phyloP scores from a whole-genome alignment of 768 basidiomycete species.

The Hortiboletus campestris region DNA sequence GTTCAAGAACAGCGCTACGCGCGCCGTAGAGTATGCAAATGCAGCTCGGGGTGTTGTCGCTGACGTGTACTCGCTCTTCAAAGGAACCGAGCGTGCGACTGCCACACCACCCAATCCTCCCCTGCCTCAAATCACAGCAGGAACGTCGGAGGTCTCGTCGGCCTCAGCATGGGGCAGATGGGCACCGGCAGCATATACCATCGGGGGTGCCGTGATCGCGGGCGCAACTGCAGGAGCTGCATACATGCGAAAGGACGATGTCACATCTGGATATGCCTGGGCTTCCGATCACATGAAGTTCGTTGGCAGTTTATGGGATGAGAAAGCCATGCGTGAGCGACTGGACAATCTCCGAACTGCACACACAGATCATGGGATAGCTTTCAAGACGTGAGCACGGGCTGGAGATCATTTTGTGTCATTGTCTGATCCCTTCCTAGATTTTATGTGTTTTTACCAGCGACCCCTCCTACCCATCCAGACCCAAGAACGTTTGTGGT shows the following conservation, averaged over 20 bases:
- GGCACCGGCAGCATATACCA: constrained; percentile 67
- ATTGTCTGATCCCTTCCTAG: constrained; percentile 38
- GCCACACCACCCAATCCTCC: constrained; percentile 28
- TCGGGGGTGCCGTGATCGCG: constrained; percentile 74
- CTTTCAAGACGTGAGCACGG: constrained; percentile 67
- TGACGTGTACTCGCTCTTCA: constrained; percentile 56
- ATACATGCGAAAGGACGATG: constrained; percentile 76
- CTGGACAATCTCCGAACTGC: constrained; percentile 61
- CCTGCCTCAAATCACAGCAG: constrained; percentile 33
- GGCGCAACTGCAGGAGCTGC: constrained; percentile 84
- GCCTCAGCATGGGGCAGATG: constrained; percentile 54
- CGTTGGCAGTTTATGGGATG: constrained; percentile 84
- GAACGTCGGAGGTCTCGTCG: constrained; percentile 13
- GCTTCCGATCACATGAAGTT: constrained; percentile 89
- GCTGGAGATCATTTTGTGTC: not conserved
- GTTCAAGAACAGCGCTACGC: constrained; percentile 80
- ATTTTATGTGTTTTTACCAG: constrained; percentile 77
- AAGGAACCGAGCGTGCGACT: constrained; percentile 40
- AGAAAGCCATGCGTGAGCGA: constrained; percentile 55
- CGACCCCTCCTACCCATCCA: constrained; percentile 55
- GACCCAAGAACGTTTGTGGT: constrained; percentile 73
- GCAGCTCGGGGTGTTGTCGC: constrained; percentile 63
- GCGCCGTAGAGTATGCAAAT: constrained; percentile 68
- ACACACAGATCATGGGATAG: constrained; percentile 59
- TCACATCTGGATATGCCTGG: constrained; percentile 69